A percentile compares a stretch with the other conserved stretches of the same genome.
phyloP scores from a whole-genome alignment of 345 rosid genomes.

The Odontarrhena argentea region DNA sequence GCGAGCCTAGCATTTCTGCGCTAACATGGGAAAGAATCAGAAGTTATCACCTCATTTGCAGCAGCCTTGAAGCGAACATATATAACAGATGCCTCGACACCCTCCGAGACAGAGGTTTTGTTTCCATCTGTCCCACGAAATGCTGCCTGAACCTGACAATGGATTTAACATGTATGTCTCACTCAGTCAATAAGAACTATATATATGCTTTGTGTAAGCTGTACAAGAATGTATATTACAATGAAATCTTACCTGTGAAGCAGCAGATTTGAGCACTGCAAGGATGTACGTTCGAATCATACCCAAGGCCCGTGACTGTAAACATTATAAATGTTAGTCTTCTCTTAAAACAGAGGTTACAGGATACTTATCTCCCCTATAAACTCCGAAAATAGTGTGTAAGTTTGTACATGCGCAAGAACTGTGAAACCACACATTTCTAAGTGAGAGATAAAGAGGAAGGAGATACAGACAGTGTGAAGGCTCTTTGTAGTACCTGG shows the following conservation, averaged over 20 bases:
- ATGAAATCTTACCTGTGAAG: conserved; percentile 64
- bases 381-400: conserved; percentile 14
- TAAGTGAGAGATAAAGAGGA: conserved; percentile 19
- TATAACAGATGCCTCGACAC: conserved; percentile 92
- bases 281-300: conserved; percentile 89
- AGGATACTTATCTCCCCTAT: conserved; percentile 9
- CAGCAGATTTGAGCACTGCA: conserved; percentile 81
- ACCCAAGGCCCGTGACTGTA: conserved; percentile 95
- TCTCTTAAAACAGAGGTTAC: conserved; percentile 21
- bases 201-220: conserved; percentile 17
- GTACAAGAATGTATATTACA: conserved; percentile 19
- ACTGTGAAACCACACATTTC: conserved; percentile 20
- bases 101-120: conserved; percentile 80
- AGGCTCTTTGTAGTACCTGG: conserved; percentile 59
- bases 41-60: conserved; percentile 72
- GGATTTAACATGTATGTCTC: conserved; percentile 32
- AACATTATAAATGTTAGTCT: conserved; percentile 31
- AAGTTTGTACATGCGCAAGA: conserved; percentile 24
- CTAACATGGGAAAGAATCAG: conserved; percentile 18
- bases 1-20: conserved; percentile 4
- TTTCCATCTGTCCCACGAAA: conserved; percentile 66
- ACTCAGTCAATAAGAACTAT: not conserved
- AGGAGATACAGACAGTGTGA: conserved; percentile 17
- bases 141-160: conserved; percentile 79
- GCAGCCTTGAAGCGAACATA: conserved; percentile 98